Percentiles rank a stretch among this genome's conserved stretches.
Evolutionary conservation across 1,284 basidiomycete species (phyloP).

Genomic region (Coriolopsis trogii): DNA sequence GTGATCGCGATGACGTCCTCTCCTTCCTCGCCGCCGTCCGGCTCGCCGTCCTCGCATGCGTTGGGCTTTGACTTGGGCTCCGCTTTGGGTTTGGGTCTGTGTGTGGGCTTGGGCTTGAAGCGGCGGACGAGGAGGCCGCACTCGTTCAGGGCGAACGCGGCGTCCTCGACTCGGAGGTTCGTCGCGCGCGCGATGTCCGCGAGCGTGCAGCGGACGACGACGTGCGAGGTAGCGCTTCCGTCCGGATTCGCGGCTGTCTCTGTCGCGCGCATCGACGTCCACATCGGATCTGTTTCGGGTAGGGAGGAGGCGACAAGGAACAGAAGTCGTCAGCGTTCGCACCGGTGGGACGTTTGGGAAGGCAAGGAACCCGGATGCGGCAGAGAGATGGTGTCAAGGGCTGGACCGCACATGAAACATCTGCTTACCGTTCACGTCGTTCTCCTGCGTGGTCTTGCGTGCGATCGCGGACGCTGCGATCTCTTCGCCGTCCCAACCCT

Average conservation of each 20-base stretch:
- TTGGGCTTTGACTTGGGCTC: no score
- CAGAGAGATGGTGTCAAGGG: no score
- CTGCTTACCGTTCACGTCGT: slow-evolving; percentile 28
- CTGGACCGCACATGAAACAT: no score
- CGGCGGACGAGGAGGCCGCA: slow-evolving; percentile 68
- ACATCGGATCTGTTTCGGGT: slow-evolving; percentile 34
- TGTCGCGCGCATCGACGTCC: slow-evolving; percentile 52
- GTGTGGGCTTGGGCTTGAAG: no score
- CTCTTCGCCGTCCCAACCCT: slow-evolving; percentile 69
- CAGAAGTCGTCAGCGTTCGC: no score
- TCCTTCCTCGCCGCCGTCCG: slow-evolving; percentile 22
- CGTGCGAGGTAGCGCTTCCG: slow-evolving; percentile 68
- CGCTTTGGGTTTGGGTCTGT: no score
- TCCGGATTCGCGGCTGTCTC: slow-evolving; percentile 60
- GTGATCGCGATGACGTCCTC: slow-evolving; percentile 61
- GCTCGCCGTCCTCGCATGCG: no score
- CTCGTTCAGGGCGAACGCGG: slow-evolving; percentile 86
- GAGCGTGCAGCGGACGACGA: slow-evolving; percentile 67
- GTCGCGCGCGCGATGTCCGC: slow-evolving; percentile 78
- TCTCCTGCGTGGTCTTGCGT: slow-evolving; percentile 22
- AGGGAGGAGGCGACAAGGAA: neutral
- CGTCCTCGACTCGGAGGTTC: slow-evolving; percentile 84
- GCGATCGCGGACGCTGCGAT: slow-evolving; percentile 23
- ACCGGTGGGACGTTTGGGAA: no score
- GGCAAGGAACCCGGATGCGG: no score